A percentile compares a stretch with the other conserved stretches of the same genome.
phyloP scores from a whole-genome alignment of 164 flowering plant species.

The Paratinospora sagittata region DNA sequence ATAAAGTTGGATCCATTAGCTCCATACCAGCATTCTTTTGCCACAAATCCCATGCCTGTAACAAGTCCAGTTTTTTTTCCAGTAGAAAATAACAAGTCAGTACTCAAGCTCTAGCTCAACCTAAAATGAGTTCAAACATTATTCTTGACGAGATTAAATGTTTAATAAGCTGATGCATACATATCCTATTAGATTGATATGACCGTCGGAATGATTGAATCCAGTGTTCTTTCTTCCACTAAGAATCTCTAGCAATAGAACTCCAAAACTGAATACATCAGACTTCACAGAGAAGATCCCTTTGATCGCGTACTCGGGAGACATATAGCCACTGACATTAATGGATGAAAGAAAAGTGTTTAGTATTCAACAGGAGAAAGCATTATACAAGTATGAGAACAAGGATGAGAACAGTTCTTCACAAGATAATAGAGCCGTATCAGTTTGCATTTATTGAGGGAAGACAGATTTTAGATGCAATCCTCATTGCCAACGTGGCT shows the following conservation, averaged over 20 bases:
- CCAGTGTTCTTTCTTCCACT: neutral
- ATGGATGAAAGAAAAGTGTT: neutral
- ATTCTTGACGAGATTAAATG: neutral
- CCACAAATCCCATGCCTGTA: slow-evolving; percentile 9
- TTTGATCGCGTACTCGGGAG: slow-evolving; percentile 6
- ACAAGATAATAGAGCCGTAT: too few relatives aligned
- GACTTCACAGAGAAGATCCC: slow-evolving; percentile 5
- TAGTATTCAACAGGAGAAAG: neutral
- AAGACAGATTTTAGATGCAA: too few relatives aligned
- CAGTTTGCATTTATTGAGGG: too few relatives aligned
- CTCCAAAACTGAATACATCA: too few relatives aligned
- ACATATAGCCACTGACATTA: slow-evolving; percentile 5
- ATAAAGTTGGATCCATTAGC: slow-evolving; percentile 1
- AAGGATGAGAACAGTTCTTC: too few relatives aligned
- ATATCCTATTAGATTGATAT: slow-evolving; percentile 2
- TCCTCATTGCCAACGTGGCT: too few relatives aligned
- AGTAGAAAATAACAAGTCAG: too few relatives aligned
- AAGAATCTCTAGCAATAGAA: too few relatives aligned
- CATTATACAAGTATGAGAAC: too few relatives aligned
- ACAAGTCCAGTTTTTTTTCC: neutral
- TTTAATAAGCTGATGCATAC: neutral
- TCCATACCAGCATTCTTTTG: neutral
- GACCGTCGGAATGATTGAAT: neutral
- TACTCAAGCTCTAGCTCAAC: neutral
- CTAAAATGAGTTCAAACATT: too few relatives aligned